Evolutionary conservation across 2,329 filamentous ascomycete genomes (phyloP).

Genomic region (Claviceps digitariae): DNA sequence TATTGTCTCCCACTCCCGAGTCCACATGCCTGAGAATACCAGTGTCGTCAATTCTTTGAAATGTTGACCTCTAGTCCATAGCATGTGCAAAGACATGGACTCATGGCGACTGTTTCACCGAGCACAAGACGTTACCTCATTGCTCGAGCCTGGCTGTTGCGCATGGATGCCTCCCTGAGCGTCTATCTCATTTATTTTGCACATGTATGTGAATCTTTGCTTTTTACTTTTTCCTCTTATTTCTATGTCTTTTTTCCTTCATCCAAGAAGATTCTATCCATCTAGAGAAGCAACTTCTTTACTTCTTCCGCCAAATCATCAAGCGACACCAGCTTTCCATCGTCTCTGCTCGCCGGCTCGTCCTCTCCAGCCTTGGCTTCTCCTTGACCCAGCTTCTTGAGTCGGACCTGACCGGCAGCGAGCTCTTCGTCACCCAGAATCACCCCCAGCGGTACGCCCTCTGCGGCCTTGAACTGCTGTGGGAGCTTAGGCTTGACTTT

Average conservation of each 20-base stretch:
- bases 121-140: background rate
- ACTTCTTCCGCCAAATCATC: conserved; percentile 50
- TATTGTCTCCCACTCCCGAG: background rate
- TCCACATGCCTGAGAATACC: background rate
- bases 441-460: conserved; percentile 74
- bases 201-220: background rate
- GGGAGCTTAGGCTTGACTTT: conserved; percentile 85
- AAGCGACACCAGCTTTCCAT: conserved; percentile 57
- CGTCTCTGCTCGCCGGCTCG: conserved; percentile 80
- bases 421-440: conserved; percentile 89
- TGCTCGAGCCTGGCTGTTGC: background rate
- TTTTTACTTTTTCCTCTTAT: background rate
- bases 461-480: conserved; percentile 83
- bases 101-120: no score
- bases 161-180: background rate
- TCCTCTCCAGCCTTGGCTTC: conserved; percentile 60
- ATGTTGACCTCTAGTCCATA: background rate
- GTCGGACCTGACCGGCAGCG: conserved; percentile 66
- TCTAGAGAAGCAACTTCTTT: conserved; percentile 20
- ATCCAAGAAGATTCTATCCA: background rate
- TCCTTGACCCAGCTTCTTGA: conserved; percentile 64
- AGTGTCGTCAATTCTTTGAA: background rate
- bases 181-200: background rate
- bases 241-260: background rate
- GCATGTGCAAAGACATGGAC: background rate